A percentile compares a stretch with the other conserved stretches of the same genome.
phyloP scores from a whole-genome alignment of 1,284 basidiomycete species.

The Fomitopsis betulina region DNA sequence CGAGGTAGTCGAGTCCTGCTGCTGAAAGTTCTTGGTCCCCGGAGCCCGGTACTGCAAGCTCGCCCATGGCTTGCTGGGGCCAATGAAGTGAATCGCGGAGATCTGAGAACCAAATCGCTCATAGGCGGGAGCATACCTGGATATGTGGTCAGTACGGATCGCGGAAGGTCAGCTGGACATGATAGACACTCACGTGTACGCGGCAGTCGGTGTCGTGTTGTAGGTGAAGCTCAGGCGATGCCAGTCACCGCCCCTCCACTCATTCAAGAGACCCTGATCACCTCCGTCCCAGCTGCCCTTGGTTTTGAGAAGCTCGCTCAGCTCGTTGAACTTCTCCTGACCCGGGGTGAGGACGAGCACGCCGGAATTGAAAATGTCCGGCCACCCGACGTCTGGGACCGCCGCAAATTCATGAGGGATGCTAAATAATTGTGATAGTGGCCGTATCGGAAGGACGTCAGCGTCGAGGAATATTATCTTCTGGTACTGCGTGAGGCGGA shows the following conservation, averaged over 20 bases:
- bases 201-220: constrained; percentile 97
- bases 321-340: constrained; percentile 74
- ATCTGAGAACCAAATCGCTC: constrained; percentile 88
- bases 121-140: constrained; percentile 92
- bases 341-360: constrained; percentile 86
- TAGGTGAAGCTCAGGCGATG: constrained; percentile 92
- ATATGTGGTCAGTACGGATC: constrained; percentile 1
- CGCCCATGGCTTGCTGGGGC: constrained; percentile 90
- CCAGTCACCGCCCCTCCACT: constrained; percentile 88
- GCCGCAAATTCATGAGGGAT: constrained; percentile 80
- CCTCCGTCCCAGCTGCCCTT: constrained; percentile 96
- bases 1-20: constrained; percentile 26
- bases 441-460: constrained; percentile 87
- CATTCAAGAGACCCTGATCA: constrained; percentile 94
- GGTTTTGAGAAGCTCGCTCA: constrained; percentile 63
- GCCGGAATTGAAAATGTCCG: constrained; percentile 98
- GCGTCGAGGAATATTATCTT: constrained; percentile 96
- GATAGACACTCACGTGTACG: constrained; percentile 76
- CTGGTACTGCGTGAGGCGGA: constrained; percentile 83
- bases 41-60: constrained; percentile 64
- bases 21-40: constrained; percentile 32
- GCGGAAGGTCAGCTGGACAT: constrained; percentile 1
- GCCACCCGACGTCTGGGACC: constrained; percentile 96
- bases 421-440: constrained; percentile 85
- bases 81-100: constrained; percentile 92